Evolutionary conservation across 768 basidiomycete species (phyloP), one percentile per base, ranked within the genome.

Genomic region (Pleurotus giganteus): DNA sequence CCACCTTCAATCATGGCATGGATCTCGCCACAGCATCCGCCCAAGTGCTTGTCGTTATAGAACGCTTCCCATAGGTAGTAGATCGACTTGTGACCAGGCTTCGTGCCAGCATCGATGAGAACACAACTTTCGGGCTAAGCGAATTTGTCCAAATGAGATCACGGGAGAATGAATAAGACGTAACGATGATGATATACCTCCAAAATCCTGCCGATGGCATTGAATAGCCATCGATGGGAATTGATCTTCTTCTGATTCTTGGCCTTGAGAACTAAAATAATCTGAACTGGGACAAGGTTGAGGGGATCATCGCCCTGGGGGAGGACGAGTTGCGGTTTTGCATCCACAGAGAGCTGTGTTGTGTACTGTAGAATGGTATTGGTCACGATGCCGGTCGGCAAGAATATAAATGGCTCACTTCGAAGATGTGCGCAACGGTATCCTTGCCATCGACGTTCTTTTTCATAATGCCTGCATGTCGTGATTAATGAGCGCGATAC

Each of bases 241-340:
- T 93, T 94, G 71, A 93, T 94, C 76, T 95, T 95, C 78, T 94
- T 94, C 68, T 90, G 85, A 72, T 96, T 95, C 75, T 94, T 89
- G 8, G 91, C 91, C 70, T 95, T 96, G 62, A 95, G 73, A 54
- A 93, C 85, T 45, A 95, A 80, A 54, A 95, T 94, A 61, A 96
- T 86, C 64, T 92, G 90, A 4, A 96, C 93, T 0, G 94, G 91
- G 1, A 94, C 90, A 29, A 98, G 71, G 67, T 97, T 97, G 72
- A 93, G 91, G 13, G 91, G 83, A 64, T 97, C 92, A 32, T 92
- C 88, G 13, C 84, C 80, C 64, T 92, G 89, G 29, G 96, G 96
- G 21, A 94, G 84, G 44, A 97, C 88, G 28, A 98, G 80, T 63
- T 91, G 89, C 1, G 94, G 94, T 4, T 86, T 87, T 2, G 92